These are phyloP conservation scores for Cladobotryum mycophilum DNA, from an alignment of 2,329 filamentous ascomycete species.

Conservation along the genomic window DNA sequence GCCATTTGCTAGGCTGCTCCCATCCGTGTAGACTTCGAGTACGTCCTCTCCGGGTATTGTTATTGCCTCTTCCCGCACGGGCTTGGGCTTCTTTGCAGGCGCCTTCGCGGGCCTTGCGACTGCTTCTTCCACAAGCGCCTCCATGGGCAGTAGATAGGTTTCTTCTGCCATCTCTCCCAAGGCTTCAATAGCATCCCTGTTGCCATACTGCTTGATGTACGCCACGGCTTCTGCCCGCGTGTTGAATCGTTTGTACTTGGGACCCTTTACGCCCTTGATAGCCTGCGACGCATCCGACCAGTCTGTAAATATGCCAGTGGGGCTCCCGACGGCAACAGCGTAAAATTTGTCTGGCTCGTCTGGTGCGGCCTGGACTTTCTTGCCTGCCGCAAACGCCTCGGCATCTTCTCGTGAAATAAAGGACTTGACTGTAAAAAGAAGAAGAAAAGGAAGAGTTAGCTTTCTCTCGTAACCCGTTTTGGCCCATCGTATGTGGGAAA, in stretches of 20 bases:
- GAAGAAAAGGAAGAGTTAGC: slow-evolving; percentile 10
- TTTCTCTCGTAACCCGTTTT: too few relatives aligned
- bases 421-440: slow-evolving; percentile 59
- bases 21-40: slow-evolving; percentile 53
- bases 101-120: slow-evolving; percentile 3
- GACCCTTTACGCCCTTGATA: slow-evolving; percentile 65
- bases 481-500: not conserved
- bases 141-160: slow-evolving; percentile 8
- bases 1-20: slow-evolving; percentile 55
- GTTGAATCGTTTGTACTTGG: slow-evolving; percentile 63
- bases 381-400: slow-evolving; percentile 66
- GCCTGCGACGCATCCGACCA: slow-evolving; percentile 68
- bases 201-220: slow-evolving; percentile 56
- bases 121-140: slow-evolving; percentile 6
- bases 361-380: slow-evolving; percentile 32
- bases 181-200: slow-evolving; percentile 35
- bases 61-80: slow-evolving; percentile 17
- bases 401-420: slow-evolving; percentile 70
- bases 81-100: slow-evolving; percentile 19
- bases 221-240: slow-evolving; percentile 68
- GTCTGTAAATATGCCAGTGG: slow-evolving; percentile 53
- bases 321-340: slow-evolving; percentile 53
- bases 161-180: slow-evolving; percentile 26
- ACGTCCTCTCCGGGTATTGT: slow-evolving; percentile 16
- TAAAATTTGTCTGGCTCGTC: slow-evolving; percentile 47